Evolutionary conservation across 768 basidiomycete species (phyloP).

Genomic region (Calocybe gangraenosa): DNA sequence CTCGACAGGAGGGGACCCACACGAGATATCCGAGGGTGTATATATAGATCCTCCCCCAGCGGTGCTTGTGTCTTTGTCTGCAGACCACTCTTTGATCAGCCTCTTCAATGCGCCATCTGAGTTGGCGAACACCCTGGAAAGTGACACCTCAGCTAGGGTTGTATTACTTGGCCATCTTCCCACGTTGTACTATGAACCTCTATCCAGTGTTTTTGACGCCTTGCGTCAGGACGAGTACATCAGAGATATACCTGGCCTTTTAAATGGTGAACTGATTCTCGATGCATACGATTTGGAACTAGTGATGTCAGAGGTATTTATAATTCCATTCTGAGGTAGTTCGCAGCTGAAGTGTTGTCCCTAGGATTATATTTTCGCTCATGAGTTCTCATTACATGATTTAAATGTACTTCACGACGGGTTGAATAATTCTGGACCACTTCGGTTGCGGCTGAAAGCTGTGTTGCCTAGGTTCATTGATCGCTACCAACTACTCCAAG

Average conservation of each 20-base stretch:
- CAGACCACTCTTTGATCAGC: slow-evolving; percentile 34
- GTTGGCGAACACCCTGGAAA: slow-evolving; percentile 16
- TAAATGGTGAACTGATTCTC: slow-evolving; percentile 60
- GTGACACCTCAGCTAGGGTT: slow-evolving; percentile 21
- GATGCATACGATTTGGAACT: slow-evolving; percentile 71
- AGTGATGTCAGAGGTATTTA: slow-evolving; percentile 57
- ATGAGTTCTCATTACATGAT: slow-evolving; percentile 69
- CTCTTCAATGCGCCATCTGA: slow-evolving; percentile 52
- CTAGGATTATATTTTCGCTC: slow-evolving; percentile 68
- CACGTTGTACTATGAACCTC: slow-evolving; percentile 73
- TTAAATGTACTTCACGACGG: slow-evolving; percentile 68
- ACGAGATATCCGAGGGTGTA: slow-evolving; percentile 61
- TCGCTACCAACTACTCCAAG: slow-evolving; percentile 62
- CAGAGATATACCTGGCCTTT: slow-evolving; percentile 38
- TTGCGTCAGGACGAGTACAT: slow-evolving; percentile 61
- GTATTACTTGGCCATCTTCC: slow-evolving; percentile 61
- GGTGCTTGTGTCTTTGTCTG: slow-evolving; percentile 47
- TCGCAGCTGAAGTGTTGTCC: neutral
- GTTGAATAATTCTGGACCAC: slow-evolving; percentile 55
- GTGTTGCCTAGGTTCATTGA: slow-evolving; percentile 57
- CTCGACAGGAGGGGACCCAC: slow-evolving; percentile 39
- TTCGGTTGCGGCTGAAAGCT: slow-evolving; percentile 52
- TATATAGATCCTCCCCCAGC: slow-evolving; percentile 75
- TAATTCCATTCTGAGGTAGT: neutral
- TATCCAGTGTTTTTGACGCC: slow-evolving; percentile 67